These are phyloP conservation scores for Leishmania braziliensis DNA, from an alignment of 208 protist species.

Conservation along the genomic window DNA sequence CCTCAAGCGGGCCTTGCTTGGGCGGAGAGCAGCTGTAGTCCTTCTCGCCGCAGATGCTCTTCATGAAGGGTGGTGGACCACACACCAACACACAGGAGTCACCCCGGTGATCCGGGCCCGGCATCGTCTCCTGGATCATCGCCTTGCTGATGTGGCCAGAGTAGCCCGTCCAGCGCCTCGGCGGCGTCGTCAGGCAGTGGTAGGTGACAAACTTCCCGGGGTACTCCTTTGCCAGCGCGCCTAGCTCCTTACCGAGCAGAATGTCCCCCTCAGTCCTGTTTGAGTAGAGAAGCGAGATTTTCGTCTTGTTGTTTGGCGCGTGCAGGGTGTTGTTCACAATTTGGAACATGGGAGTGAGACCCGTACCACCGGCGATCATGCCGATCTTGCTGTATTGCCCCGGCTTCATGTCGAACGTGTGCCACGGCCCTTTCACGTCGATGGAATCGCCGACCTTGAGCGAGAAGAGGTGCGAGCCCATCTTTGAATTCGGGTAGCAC, in stretches of 20 bases:
- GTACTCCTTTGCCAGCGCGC: constrained; percentile 49
- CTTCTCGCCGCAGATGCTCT: constrained; percentile 74
- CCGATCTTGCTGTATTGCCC: constrained; percentile 74
- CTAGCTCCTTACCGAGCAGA: constrained; percentile 70
- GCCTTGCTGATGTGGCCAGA: constrained; percentile 61
- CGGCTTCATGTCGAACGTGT: constrained; percentile 66
- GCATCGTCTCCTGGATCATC: constrained; percentile 73
- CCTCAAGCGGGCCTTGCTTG: constrained; percentile 62
- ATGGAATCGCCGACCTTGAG: constrained; percentile 87
- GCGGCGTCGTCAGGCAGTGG: constrained; percentile 68
- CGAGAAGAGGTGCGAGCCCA: constrained; percentile 84
- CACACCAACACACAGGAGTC: constrained; percentile 62
- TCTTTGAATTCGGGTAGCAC: constrained; percentile 86
- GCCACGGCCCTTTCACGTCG: constrained; percentile 80
- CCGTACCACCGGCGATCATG: constrained; percentile 90
- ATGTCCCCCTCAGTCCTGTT: constrained; percentile 87
- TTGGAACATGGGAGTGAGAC: constrained; percentile 93
- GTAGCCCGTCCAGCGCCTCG: constrained; percentile 55
- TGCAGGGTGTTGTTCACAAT: constrained; percentile 66
- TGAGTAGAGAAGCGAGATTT: constrained; percentile 72
- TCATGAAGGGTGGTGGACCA: constrained; percentile 82
- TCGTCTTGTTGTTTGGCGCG: constrained; percentile 54
- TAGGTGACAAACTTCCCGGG: constrained; percentile 65
- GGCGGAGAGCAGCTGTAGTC: constrained; percentile 51
- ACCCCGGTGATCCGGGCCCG: constrained; percentile 35